Conservation (phyloP, 2,329 filamentous ascomycete genomes). For the Botrytis pseudocinerea region DNA sequence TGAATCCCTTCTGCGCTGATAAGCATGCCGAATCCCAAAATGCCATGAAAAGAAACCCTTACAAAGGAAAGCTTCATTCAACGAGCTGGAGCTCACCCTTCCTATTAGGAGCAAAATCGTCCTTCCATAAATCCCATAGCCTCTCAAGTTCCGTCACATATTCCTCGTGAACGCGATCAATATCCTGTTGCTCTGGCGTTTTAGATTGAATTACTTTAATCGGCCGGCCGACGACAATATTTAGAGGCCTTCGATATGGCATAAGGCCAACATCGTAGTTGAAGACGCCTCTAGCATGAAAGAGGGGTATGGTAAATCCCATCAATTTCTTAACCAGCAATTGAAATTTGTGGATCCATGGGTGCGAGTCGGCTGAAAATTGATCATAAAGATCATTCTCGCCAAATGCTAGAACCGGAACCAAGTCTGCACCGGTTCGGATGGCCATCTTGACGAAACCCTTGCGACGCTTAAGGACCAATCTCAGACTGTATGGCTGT, state of each 20-base stretch:
- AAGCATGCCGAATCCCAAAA: background rate
- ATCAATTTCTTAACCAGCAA: constrained; percentile 80
- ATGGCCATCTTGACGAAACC: constrained; percentile 95
- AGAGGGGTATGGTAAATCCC: constrained; percentile 89
- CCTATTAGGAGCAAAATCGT: constrained; percentile 65
- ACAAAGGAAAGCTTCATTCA: constrained; percentile 44
- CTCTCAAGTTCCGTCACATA: constrained; percentile 76
- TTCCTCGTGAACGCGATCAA: constrained; percentile 75
- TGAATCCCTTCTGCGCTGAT: background rate
- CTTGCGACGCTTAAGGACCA: constrained; percentile 81
- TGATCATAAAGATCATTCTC: constrained; percentile 98
- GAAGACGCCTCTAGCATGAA: constrained; percentile 89
- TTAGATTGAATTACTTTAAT: constrained; percentile 65
- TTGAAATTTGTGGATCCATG: constrained; percentile 77
- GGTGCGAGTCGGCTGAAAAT: constrained; percentile 73
- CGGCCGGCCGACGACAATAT: constrained; percentile 84
- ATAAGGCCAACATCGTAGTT: constrained; percentile 97
- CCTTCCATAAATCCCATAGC: constrained; percentile 77
- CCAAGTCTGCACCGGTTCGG: constrained; percentile 86
- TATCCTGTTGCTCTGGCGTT: constrained; percentile 70
- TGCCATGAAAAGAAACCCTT: background rate
- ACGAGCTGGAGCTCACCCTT: constrained; percentile 68
- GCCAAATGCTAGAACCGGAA: constrained; percentile 88
- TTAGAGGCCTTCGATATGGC: constrained; percentile 85
- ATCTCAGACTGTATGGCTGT: constrained; percentile 70